Evolutionary conservation across 495 filamentous ascomycete species (phyloP).

Genomic region (Penicillium manginii): DNA sequence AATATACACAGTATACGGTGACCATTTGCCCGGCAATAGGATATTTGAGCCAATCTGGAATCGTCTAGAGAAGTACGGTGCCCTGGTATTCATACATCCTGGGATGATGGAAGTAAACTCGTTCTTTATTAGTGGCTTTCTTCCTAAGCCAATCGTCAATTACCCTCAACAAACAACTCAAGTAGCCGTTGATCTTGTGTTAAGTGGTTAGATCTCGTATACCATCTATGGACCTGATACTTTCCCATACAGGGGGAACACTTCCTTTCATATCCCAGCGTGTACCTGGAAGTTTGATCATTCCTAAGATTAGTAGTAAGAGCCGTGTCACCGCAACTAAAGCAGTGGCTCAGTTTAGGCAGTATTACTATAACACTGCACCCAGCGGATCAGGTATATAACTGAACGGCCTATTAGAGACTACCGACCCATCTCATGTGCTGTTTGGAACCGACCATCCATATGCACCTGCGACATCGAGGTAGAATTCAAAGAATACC

Average conservation of each 20-base stretch:
- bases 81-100: no score
- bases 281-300: background rate
- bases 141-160: constrained; percentile 49
- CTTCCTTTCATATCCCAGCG: constrained; percentile 39
- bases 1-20: no score
- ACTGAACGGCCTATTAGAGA: background rate
- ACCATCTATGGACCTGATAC: constrained; percentile 45
- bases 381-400: no score
- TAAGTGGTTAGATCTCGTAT: constrained; percentile 22
- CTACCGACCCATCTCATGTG: constrained; percentile 1
- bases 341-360: no score
- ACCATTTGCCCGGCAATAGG: no score
- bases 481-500: no score
- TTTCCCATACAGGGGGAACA: constrained; percentile 53
- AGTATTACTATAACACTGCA: no score
- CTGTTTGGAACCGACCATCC: constrained; percentile 5
- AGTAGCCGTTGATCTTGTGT: constrained; percentile 47
- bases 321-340: no score
- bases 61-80: no score
- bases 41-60: no score
- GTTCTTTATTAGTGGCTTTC: constrained; percentile 24
- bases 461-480: constrained; percentile 8
- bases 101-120: no score
- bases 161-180: constrained; percentile 53
- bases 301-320: background rate